Conservation (phyloP, 306 rosid species). For the Sicyos edulis region DNA sequence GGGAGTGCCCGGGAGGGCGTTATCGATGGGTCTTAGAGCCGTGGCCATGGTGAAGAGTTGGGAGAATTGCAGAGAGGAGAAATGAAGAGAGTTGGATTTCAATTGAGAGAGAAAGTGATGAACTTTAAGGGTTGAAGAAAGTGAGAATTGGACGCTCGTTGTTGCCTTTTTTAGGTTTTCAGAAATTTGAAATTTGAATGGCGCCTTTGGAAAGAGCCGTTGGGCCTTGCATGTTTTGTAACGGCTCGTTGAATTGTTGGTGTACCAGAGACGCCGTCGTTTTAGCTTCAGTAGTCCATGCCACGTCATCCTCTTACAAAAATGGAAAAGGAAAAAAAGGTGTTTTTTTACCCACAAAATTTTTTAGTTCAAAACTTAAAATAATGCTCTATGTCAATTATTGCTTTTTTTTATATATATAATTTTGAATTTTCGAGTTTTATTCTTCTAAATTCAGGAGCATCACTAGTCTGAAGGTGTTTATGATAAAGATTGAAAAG, state of each 20-base stretch:
- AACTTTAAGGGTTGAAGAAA: not conserved
- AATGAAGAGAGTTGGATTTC: not conserved
- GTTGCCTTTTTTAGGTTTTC: constrained; percentile 27
- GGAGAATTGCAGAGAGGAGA: constrained; percentile 6
- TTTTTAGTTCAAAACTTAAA: too few species aligned
- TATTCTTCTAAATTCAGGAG: too few species aligned
- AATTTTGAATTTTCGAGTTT: too few species aligned
- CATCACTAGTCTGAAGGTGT: too few species aligned
- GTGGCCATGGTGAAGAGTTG: constrained; percentile 35
- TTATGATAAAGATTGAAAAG: too few species aligned
- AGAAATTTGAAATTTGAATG: constrained; percentile 17
- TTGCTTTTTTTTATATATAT: too few species aligned
- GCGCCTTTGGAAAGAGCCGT: constrained; percentile 16
- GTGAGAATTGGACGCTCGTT: not conserved
- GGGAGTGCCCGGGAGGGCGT: constrained; percentile 60
- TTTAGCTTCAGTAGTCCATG: too few species aligned
- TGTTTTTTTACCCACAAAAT: too few species aligned
- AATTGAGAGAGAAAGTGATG: not conserved
- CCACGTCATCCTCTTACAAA: too few species aligned
- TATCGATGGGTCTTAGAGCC: constrained; percentile 86
- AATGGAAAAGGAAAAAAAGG: too few species aligned
- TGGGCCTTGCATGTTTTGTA: not conserved
- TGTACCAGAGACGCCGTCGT: not conserved
- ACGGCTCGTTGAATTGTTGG: not conserved
- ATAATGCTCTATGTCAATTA: too few species aligned